These are phyloP conservation scores for Selaginella tamariscina DNA, from an alignment of 75 land plant species.

Conservation along the genomic window DNA sequence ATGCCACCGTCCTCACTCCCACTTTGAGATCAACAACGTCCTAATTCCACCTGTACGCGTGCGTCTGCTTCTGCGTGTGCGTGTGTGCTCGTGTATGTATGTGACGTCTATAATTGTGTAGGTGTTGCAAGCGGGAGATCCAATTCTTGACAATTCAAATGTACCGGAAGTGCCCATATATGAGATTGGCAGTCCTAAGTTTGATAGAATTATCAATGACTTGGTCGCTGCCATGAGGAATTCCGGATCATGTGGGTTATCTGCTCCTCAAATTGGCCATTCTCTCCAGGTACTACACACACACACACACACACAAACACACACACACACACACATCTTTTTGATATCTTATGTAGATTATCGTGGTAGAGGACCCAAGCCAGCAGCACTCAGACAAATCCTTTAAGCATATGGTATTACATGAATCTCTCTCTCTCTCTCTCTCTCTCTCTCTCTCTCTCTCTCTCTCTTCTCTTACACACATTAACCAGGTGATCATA, in stretches of 20 bases:
- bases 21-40: neutral
- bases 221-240: conserved; percentile 72
- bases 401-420: neutral
- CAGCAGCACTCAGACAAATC: no score
- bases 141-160: conserved; percentile 64
- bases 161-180: conserved; percentile 43
- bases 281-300: conserved; percentile 53
- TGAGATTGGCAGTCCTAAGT: conserved; percentile 57
- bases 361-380: conserved; percentile 75
- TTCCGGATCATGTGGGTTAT: conserved; percentile 81
- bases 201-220: conserved; percentile 73
- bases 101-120: no score
- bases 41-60: no score
- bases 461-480: neutral
- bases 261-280: conserved; percentile 95
- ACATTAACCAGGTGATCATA: conserved; percentile 46
- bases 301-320: no score
- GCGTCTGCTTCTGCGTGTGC: no score
- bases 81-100: no score
- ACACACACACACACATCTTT: neutral
- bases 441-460: no score
- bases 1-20: neutral
- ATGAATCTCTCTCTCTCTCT: neutral
- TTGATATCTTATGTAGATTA: conserved; percentile 43
- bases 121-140: conserved; percentile 71